Percentiles rank a stretch among this genome's conserved stretches.
phyloP scores from a whole-genome alignment of 805 yeast genomes.

The Candida methanosorbosa region DNA sequence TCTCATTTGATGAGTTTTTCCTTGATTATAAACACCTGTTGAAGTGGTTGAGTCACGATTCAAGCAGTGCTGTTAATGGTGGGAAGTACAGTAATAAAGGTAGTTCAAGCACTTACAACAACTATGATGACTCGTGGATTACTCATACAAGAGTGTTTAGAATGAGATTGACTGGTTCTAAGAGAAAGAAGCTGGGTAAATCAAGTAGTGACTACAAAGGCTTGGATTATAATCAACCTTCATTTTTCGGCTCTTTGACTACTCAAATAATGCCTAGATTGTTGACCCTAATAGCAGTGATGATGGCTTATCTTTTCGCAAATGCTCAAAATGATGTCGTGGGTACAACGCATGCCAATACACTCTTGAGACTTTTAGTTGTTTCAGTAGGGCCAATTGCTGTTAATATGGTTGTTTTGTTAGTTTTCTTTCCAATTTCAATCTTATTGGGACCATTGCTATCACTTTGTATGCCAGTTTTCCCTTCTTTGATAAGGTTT shows the following conservation, averaged over 20 bases:
- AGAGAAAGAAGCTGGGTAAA: constrained; percentile 30
- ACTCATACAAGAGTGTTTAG: constrained; percentile 41
- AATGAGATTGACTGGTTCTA: constrained; percentile 49
- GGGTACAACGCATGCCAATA: constrained; percentile 26
- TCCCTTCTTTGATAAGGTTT: constrained; percentile 47
- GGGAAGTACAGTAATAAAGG: too few relatives aligned
- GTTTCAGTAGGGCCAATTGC: constrained; percentile 40
- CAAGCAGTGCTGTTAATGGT: constrained; percentile 26
- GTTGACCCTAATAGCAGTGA: constrained; percentile 24
- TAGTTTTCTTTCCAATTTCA: constrained; percentile 36
- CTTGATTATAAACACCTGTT: constrained; percentile 54
- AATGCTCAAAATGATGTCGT: constrained; percentile 37
- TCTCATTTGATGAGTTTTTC: constrained; percentile 59
- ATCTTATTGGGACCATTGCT: constrained; percentile 40
- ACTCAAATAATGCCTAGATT: constrained; percentile 33
- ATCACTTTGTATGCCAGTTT: constrained; percentile 30
- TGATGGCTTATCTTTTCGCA: constrained; percentile 41
- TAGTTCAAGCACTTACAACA: too few relatives aligned
- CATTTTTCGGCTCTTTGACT: constrained; percentile 32
- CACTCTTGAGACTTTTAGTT: constrained; percentile 34
- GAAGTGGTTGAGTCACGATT: constrained; percentile 44
- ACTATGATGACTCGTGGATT: constrained; percentile 29
- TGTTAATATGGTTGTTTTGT: constrained; percentile 31
- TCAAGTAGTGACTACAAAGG: constrained; percentile 23
- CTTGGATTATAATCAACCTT: constrained; percentile 41